Evolutionary conservation across 2,329 filamentous ascomycete species (phyloP).

Genomic region (Cladorrhinum sp.): DNA sequence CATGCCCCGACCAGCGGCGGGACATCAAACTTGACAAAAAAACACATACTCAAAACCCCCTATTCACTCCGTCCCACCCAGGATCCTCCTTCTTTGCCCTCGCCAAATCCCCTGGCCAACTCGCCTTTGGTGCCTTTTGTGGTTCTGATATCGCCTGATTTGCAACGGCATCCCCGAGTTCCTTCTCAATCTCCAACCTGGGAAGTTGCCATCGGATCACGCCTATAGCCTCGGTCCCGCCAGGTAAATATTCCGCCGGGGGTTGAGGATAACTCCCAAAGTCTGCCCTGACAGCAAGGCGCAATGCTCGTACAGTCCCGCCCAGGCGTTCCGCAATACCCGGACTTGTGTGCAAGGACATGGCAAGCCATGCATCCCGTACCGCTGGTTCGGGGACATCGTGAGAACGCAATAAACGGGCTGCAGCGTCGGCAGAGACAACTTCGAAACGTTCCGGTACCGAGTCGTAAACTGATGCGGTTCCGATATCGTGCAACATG

Average conservation of each 20-base stretch:
- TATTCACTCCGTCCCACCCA: conserved; percentile 28
- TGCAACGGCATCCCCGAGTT: conserved; percentile 27
- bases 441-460: conserved; percentile 36
- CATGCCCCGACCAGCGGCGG: not conserved
- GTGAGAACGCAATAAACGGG: conserved; percentile 29
- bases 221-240: not conserved
- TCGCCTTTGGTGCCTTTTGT: conserved; percentile 25
- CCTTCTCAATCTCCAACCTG: conserved; percentile 28
- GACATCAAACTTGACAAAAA: not conserved
- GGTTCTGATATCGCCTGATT: conserved; percentile 18
- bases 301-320: conserved; percentile 32
- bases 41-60: conserved; percentile 15
- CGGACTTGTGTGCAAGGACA: conserved; percentile 35
- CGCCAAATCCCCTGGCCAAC: conserved; percentile 26
- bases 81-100: conserved; percentile 24
- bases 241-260: conserved; percentile 6
- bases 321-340: conserved; percentile 38
- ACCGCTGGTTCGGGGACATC: conserved; percentile 25
- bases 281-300: conserved; percentile 34
- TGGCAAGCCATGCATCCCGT: conserved; percentile 36
- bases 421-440: conserved; percentile 29
- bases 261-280: conserved; percentile 27
- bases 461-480: conserved; percentile 31
- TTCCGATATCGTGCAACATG: conserved; percentile 37
- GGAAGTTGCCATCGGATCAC: conserved; percentile 23